These are phyloP conservation scores for Rhododendron molle DNA, from an alignment of 148 eudicot genomes.

Conservation along the genomic window DNA sequence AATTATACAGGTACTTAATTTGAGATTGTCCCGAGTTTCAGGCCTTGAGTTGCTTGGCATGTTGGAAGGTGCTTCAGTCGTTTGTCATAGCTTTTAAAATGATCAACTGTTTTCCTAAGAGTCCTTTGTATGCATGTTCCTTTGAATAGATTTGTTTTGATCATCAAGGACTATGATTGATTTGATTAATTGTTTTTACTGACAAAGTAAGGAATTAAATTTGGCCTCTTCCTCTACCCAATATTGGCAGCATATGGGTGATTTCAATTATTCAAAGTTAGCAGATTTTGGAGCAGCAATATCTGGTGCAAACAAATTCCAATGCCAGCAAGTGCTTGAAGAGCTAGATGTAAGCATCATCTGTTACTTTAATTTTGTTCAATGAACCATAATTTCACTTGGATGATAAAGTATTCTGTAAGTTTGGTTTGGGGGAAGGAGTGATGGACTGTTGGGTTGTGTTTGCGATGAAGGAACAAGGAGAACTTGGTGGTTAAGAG, in stretches of 20 bases:
- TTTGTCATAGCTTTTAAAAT: neutral
- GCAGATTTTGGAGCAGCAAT: slow-evolving; percentile 99
- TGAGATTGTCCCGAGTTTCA: neutral
- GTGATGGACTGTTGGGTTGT: neutral
- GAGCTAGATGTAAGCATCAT: slow-evolving; percentile 83
- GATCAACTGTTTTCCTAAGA: neutral
- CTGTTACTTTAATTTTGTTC: neutral
- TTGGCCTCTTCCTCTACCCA: slow-evolving; percentile 4
- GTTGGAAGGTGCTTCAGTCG: neutral
- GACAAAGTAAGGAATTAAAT: neutral
- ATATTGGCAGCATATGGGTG: slow-evolving; percentile 81
- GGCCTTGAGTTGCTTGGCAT: neutral
- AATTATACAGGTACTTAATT: neutral
- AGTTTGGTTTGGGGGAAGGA: neutral
- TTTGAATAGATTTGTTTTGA: neutral
- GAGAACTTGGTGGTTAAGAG: neutral
- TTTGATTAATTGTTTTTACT: neutral
- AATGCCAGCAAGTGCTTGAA: slow-evolving; percentile 90
- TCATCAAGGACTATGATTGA: neutral
- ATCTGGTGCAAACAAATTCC: slow-evolving; percentile 79
- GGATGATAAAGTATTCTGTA: neutral
- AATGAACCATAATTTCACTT: neutral
- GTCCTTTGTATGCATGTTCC: neutral
- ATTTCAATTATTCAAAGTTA: slow-evolving; percentile 86
- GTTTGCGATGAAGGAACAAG: neutral